Conservation (phyloP, 164 flowering plant genomes). For the Paratinospora sagittata region DNA sequence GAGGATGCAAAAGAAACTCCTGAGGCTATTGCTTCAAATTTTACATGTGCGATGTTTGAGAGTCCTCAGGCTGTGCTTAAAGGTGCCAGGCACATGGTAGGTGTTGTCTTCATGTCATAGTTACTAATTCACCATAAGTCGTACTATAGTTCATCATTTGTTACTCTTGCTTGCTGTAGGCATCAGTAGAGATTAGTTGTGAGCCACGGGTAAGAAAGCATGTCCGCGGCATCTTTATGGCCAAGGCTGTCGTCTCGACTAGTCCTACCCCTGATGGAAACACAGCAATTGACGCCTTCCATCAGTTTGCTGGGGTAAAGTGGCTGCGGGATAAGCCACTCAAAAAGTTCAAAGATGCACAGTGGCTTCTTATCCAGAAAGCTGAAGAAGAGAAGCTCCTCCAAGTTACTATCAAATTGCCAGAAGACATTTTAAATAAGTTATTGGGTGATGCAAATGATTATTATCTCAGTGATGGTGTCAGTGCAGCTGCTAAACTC, state of each 20-base stretch:
- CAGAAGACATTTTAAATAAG: constrained; percentile 37
- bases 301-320: constrained; percentile 77
- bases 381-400: constrained; percentile 97
- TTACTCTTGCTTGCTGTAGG: constrained; percentile 34
- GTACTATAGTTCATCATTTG: background rate
- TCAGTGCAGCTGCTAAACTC: constrained; percentile 75
- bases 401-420: constrained; percentile 63
- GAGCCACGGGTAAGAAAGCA: constrained; percentile 84
- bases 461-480: constrained; percentile 75
- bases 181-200: constrained; percentile 86
- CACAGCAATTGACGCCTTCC: constrained; percentile 67
- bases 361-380: constrained; percentile 94
- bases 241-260: constrained; percentile 70
- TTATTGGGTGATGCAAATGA: constrained; percentile 50
- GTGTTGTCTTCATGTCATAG: constrained; percentile 2
- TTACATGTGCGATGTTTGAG: constrained; percentile 77
- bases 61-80: constrained; percentile 78
- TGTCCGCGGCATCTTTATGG: constrained; percentile 71
- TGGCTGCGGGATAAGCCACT: constrained; percentile 85
- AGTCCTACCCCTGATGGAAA: constrained; percentile 75
- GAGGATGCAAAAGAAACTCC: constrained; percentile 92
- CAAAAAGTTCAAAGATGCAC: constrained; percentile 68
- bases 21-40: constrained; percentile 75
- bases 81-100: constrained; percentile 98
- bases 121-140: background rate